phyloP scores from a whole-genome alignment of 2,329 filamentous ascomycete genomes.

The Fusarium nematophilum region DNA sequence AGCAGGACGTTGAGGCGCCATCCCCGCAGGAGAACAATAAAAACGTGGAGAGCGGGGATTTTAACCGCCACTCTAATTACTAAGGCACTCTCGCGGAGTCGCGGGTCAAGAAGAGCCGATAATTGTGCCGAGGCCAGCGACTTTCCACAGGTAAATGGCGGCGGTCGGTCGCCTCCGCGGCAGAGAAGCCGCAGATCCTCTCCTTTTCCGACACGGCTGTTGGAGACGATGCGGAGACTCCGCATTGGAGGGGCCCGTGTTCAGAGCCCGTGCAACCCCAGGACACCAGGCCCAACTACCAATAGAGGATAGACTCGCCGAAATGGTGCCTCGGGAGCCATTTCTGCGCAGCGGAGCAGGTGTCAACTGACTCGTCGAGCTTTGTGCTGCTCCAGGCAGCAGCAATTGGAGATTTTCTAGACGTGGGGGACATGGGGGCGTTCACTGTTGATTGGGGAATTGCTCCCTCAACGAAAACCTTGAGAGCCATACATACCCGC shows the following conservation, averaged over 20 bases:
- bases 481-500: no score
- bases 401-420: no score
- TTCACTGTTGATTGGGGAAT: no score
- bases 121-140: neutral
- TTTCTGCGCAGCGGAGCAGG: no score
- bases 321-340: no score
- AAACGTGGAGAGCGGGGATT: constrained; percentile 28
- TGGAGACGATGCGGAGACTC: constrained; percentile 38
- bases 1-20: constrained; percentile 1
- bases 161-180: constrained; percentile 21
- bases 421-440: no score
- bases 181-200: neutral
- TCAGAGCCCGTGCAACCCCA: constrained; percentile 12
- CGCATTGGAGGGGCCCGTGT: constrained; percentile 16
- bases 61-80: constrained; percentile 10
- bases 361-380: no score
- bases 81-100: constrained; percentile 28
- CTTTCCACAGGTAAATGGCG: no score
- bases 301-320: no score
- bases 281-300: neutral
- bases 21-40: constrained; percentile 1
- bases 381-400: no score
- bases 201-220: constrained; percentile 4
- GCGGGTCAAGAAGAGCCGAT: constrained; percentile 13
- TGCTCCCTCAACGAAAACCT: no score